These are phyloP conservation scores for Lunularia cruciata DNA, from an alignment of 225 moss, liverwort and hornwort genomes.

Conservation along the genomic window DNA sequence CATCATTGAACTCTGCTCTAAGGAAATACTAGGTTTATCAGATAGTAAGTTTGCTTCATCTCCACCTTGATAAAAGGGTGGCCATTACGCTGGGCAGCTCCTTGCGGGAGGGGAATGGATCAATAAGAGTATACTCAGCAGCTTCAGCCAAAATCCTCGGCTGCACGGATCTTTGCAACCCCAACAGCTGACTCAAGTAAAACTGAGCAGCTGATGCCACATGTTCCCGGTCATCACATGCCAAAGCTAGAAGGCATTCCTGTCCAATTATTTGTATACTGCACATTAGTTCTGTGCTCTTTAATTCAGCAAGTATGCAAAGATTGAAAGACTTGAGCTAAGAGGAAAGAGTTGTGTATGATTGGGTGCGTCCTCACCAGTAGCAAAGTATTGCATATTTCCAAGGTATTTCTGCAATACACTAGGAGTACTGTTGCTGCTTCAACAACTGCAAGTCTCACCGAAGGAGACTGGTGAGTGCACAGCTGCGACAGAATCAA, in stretches of 20 bases:
- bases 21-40: too few species aligned
- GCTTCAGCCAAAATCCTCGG: background rate
- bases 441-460: slow-evolving; percentile 86
- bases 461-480: slow-evolving; percentile 76
- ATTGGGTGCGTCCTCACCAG: slow-evolving; percentile 50
- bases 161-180: background rate
- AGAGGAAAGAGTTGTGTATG: background rate
- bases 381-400: slow-evolving; percentile 57
- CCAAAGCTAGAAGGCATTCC: slow-evolving; percentile 92
- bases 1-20: too few species aligned
- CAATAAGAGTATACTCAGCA: background rate
- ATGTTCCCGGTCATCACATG: slow-evolving; percentile 89
- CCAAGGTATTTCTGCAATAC: slow-evolving; percentile 65
- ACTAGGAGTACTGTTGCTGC: slow-evolving; percentile 72
- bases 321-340: background rate
- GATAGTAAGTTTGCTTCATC: background rate
- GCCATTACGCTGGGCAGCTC: slow-evolving; percentile 47
- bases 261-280: slow-evolving; percentile 30
- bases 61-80: slow-evolving; percentile 60
- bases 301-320: background rate
- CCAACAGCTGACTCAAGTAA: slow-evolving; percentile 51
- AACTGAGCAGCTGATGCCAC: slow-evolving; percentile 77
- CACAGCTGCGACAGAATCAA: slow-evolving; percentile 57
- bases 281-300: background rate
- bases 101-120: background rate